Evolutionary conservation across 2,329 filamentous ascomycete species (phyloP), one percentile per base, ranked within the genome.

Genomic region (Setomelanomma holmii): DNA sequence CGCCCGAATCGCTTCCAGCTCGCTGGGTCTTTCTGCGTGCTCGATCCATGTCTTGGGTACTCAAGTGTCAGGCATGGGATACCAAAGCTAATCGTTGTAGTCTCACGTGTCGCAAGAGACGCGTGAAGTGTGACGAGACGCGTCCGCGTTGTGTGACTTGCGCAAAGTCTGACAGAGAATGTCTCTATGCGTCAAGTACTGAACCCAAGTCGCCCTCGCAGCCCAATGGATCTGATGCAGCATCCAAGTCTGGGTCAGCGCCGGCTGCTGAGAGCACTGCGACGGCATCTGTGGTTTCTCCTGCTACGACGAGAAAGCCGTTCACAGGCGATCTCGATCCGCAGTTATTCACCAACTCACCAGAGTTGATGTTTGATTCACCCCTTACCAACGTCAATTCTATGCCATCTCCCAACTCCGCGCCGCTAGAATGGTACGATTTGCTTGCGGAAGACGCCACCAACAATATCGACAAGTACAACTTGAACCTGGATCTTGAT

Each of bases 111-210:
- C 76, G 78, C 42, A 73, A 73, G 51, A 69, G 80, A 49, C 76
- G 81, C 53, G 79, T 81, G 62, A 83, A 82, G 67, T 82, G 80
- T 61, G 79, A 81, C 56, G 80, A 82, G 66, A 69, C 68, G 30
- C 77, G 74, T 55, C 79, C 77, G 12, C 63, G 71, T 24, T 80
- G 79, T 56, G 73, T 73, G 33, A 76, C 75, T 57, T 81, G 78
- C 63, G 61, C 69, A 14, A 80, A 79, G 58, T 75, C 73, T 35
- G 68, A 73, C 40, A 74, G 78, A 53, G 71, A 74, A 49, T 81
- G 78, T 57, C 58, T 74, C 12, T 79, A 78, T 62, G 69, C 58
- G 21, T 50, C 58, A 3, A 21, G 45, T n/a, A 58, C 42, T 27
- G 58, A 66, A 27, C 20, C 47, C 38, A 17, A 45, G 17, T 47